Percentiles rank a stretch among this genome's conserved stretches.
These are phyloP conservation scores for Neospora caninum DNA, from an alignment of 169 alveolate species.

Conservation along the genomic window DNA sequence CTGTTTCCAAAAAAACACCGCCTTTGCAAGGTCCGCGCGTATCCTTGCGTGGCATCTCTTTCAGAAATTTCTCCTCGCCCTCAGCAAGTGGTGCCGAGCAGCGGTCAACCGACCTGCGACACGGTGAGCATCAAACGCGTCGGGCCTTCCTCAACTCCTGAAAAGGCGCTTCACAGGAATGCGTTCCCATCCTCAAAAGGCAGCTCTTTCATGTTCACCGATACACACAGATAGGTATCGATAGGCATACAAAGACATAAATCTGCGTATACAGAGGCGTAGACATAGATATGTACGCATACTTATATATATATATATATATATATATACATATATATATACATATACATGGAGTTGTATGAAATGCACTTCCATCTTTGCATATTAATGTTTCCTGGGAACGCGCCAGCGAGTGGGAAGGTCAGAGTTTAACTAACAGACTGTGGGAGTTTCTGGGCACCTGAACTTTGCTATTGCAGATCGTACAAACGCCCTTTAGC, in stretches of 20 bases:
- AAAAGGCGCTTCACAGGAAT: neutral
- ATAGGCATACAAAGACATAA: neutral
- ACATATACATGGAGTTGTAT: neutral
- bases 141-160: too few relatives aligned
- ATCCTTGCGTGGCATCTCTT: neutral
- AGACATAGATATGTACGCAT: neutral
- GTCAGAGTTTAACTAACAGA: neutral
- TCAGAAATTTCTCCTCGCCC: slow-evolving; percentile 27
- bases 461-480: neutral
- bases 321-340: neutral
- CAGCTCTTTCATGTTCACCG: neutral
- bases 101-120: slow-evolving; percentile 37
- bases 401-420: neutral
- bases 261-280: neutral
- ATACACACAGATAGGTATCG: neutral
- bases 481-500: slow-evolving; percentile 36
- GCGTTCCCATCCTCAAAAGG: too few relatives aligned
- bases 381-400: too few relatives aligned
- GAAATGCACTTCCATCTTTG: too few relatives aligned
- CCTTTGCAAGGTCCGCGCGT: neutral
- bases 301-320: neutral
- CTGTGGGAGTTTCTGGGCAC: neutral
- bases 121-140: slow-evolving; percentile 28
- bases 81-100: slow-evolving; percentile 24
- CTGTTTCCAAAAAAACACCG: too few relatives aligned